Evolutionary conservation across 139 green algal genomes (phyloP).

Genomic region (Micractinium sp.): DNA sequence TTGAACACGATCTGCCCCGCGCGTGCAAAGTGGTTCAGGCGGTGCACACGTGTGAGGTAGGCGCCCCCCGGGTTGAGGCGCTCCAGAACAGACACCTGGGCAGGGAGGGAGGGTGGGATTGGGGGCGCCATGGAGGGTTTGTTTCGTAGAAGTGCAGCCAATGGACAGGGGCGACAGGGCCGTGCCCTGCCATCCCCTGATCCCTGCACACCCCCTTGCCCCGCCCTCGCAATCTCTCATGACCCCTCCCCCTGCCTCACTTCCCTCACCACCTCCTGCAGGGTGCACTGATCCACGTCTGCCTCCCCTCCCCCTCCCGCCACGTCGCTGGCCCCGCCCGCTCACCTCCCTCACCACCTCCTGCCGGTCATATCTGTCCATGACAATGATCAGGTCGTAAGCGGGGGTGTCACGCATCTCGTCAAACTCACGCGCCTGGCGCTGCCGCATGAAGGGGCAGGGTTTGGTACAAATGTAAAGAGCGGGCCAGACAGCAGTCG

Average conservation of each 20-base stretch:
- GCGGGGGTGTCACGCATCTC: constrained; percentile 59
- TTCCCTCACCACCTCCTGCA: not conserved
- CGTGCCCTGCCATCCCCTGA: too few relatives aligned
- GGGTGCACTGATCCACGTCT: not conserved
- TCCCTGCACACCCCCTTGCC: too few relatives aligned
- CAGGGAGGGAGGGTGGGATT: too few relatives aligned
- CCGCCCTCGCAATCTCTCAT: too few relatives aligned
- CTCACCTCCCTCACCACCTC: constrained; percentile 55
- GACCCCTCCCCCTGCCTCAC: not conserved
- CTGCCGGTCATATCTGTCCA: constrained; percentile 62
- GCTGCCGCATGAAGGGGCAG: not conserved
- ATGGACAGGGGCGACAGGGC: too few relatives aligned
- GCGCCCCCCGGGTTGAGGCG: constrained; percentile 57
- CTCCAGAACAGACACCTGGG: constrained; percentile 61
- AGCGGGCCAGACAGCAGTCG: not conserved
- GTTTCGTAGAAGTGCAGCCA: too few relatives aligned
- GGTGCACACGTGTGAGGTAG: constrained; percentile 47
- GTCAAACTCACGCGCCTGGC: constrained; percentile 46
- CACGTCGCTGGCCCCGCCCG: not conserved
- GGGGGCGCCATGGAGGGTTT: too few relatives aligned
- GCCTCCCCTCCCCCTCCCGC: not conserved
- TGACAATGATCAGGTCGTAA: constrained; percentile 68
- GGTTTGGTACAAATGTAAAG: not conserved
- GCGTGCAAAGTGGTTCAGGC: constrained; percentile 39
- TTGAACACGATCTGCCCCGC: not conserved